phyloP scores from a whole-genome alignment of 179 eudicot genomes.

The Pouteria campechiana region DNA sequence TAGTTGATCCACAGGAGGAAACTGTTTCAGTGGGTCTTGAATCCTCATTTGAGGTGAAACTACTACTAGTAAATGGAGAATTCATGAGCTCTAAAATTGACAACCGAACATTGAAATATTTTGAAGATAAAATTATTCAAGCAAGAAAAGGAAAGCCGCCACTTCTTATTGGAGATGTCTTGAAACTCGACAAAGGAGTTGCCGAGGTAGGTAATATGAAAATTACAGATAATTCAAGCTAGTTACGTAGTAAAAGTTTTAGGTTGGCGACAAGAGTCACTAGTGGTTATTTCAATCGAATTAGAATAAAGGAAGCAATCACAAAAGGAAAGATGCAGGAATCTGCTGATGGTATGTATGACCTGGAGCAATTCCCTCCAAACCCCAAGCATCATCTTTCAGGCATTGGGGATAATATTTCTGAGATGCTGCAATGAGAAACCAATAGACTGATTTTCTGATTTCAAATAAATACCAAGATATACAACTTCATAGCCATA shows the following conservation, averaged over 20 bases:
- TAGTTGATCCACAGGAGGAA: conserved; percentile 25
- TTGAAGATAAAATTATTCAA: conserved; percentile 25
- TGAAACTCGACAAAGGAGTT: conserved; percentile 42
- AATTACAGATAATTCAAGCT: conserved; percentile 79
- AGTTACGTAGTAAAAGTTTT: conserved; percentile 67
- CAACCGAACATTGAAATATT: conserved; percentile 46
- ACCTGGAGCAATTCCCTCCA: conserved; percentile 43
- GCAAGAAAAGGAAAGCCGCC: conserved; percentile 86
- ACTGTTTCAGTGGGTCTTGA: conserved; percentile 25
- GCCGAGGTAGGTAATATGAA: conserved; percentile 27
- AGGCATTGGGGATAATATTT: conserved; percentile 40
- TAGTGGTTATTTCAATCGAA: conserved; percentile 16
- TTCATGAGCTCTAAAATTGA: too few relatives aligned
- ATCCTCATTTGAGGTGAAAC: conserved; percentile 38
- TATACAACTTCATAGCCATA: not conserved
- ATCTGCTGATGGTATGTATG: conserved; percentile 30
- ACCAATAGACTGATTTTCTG: not conserved
- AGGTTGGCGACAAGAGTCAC: conserved; percentile 54
- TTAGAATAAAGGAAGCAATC: conserved; percentile 57
- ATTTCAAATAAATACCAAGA: not conserved
- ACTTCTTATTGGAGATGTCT: conserved; percentile 44
- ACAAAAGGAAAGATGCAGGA: too few relatives aligned
- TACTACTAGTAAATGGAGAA: conserved; percentile 54
- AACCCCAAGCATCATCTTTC: conserved; percentile 49
- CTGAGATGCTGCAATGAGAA: conserved; percentile 26